Conservation (phyloP, 2,329 filamentous ascomycete species). For the Apiospora sp. region DNA sequence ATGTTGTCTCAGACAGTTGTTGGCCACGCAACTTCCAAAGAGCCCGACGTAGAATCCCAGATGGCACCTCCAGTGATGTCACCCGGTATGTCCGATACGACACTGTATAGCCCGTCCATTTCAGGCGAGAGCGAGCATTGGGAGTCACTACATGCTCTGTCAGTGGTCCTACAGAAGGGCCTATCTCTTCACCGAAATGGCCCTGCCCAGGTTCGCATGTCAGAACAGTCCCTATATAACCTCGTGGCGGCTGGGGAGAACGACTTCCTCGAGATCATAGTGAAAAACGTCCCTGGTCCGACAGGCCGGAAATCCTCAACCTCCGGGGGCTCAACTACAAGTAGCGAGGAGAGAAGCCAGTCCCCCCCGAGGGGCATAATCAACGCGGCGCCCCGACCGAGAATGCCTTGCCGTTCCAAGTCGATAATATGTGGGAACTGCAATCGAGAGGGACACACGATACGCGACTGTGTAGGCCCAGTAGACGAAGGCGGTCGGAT, state of each 20-base stretch:
- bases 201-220: slow-evolving; percentile 23
- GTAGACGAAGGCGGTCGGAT: slow-evolving; percentile 26
- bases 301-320: background rate
- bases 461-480: slow-evolving; percentile 27
- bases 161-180: slow-evolving; percentile 10
- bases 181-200: slow-evolving; percentile 25
- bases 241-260: slow-evolving; percentile 19
- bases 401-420: background rate
- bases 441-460: slow-evolving; percentile 22
- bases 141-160: slow-evolving; percentile 23
- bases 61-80: background rate
- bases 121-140: slow-evolving; percentile 24
- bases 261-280: slow-evolving; percentile 26
- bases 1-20: slow-evolving; percentile 5
- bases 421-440: slow-evolving; percentile 24
- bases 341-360: background rate
- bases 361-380: background rate
- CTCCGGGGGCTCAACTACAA: background rate
- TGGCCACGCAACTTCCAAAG: background rate
- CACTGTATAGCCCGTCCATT: slow-evolving; percentile 3
- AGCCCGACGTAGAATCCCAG: background rate
- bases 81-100: slow-evolving; percentile 4
- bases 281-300: slow-evolving; percentile 21
- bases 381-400: slow-evolving; percentile 21
- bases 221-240: slow-evolving; percentile 26